Evolutionary conservation across 768 basidiomycete species (phyloP).

Genomic region (Phanerochaete carnosa): DNA sequence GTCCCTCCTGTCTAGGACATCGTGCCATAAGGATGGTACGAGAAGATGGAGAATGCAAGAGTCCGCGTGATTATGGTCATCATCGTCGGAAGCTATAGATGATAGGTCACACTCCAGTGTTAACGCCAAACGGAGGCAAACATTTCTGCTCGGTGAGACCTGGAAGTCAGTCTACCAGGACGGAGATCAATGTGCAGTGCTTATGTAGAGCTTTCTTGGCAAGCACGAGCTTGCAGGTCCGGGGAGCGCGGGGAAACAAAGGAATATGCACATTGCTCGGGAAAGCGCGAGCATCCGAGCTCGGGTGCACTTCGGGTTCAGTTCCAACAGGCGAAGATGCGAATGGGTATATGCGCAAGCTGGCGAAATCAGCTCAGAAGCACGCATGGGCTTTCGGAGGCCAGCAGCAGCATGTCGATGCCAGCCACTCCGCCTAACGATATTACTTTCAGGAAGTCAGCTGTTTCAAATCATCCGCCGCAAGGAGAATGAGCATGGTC

Average conservation of each 20-base stretch:
- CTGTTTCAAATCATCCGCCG: background rate
- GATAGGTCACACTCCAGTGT: background rate
- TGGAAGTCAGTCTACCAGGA: background rate
- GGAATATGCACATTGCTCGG: background rate
- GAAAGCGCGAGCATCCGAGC: background rate
- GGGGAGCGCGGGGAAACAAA: conserved; percentile 4
- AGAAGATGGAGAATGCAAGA: background rate
- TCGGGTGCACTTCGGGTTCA: conserved; percentile 5
- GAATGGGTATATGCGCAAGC: background rate
- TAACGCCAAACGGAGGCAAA: background rate
- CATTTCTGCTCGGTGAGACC: background rate
- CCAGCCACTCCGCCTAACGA: background rate
- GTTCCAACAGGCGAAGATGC: background rate
- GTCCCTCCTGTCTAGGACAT: background rate
- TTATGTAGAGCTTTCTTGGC: background rate
- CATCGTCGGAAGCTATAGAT: background rate
- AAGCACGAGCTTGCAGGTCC: background rate
- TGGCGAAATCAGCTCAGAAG: background rate
- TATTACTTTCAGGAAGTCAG: background rate
- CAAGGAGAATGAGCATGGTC: background rate
- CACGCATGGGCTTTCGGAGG: background rate
- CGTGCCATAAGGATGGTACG: background rate
- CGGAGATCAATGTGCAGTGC: background rate
- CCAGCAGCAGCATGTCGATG: background rate
- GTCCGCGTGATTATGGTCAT: conserved; percentile 2